phyloP scores from a whole-genome alignment of 768 basidiomycete genomes.

The Galerina marginata region DNA sequence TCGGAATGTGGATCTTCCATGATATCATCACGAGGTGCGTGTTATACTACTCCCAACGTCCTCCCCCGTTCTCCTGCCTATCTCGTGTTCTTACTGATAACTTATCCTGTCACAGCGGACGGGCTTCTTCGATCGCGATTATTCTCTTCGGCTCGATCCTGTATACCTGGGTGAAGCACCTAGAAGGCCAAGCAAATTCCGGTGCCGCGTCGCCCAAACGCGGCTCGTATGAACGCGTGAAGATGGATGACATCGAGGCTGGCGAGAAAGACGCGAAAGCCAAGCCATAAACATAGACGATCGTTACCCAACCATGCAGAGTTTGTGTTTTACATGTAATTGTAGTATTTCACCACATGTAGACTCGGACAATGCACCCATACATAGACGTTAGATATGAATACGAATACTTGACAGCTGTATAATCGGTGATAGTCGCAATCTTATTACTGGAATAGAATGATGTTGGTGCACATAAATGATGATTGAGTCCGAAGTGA shows the following conservation, averaged over 20 bases:
- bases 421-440: no score
- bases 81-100: not conserved
- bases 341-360: no score
- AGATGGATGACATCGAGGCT: constrained; percentile 51
- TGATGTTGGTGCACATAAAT: no score
- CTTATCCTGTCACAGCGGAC: constrained; percentile 57
- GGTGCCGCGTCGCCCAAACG: constrained; percentile 27
- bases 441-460: no score
- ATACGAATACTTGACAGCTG: no score
- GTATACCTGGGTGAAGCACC: constrained; percentile 89
- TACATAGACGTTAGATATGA: no score
- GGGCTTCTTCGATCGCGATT: constrained; percentile 77
- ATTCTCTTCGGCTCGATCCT: constrained; percentile 84
- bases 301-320: no score
- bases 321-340: no score
- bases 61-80: not conserved
- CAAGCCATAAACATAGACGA: not conserved
- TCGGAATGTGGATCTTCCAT: constrained; percentile 80
- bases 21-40: constrained; percentile 83
- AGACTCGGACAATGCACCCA: no score
- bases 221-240: constrained; percentile 62
- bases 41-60: not conserved
- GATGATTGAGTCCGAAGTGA: no score
- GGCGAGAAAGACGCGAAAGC: constrained; percentile 20
- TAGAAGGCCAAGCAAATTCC: constrained; percentile 57